Conservation (phyloP, 2,329 filamentous ascomycete species). For the Tothia fuscella region DNA sequence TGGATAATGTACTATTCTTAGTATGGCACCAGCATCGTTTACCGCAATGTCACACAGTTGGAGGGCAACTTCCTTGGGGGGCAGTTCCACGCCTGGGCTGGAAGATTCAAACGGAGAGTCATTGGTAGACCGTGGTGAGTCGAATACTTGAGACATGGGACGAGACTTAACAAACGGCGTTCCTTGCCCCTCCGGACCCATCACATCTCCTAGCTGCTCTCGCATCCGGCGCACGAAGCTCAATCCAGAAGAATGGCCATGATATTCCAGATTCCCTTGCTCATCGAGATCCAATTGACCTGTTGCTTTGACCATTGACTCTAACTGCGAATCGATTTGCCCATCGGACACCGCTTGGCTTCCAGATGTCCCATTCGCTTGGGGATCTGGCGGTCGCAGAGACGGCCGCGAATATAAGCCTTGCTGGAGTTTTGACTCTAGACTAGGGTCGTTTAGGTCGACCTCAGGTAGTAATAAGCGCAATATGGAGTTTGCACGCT, state of each 20-base stretch:
- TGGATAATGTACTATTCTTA: constrained; percentile 69
- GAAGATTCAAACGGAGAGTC: constrained; percentile 51
- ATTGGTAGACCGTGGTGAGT: constrained; percentile 54
- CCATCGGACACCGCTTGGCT: neutral
- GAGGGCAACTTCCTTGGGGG: constrained; percentile 46
- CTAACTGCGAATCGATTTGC: constrained; percentile 57
- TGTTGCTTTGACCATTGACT: constrained; percentile 90
- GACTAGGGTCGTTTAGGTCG: constrained; percentile 71
- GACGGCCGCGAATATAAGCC: constrained; percentile 35
- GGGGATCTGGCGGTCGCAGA: constrained; percentile 15
- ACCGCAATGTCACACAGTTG: constrained; percentile 48
- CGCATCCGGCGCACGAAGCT: constrained; percentile 81
- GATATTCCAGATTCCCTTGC: constrained; percentile 85
- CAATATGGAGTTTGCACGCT: constrained; percentile 70
- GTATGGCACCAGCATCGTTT: constrained; percentile 49
- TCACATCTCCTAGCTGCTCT: constrained; percentile 70
- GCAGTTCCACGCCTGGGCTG: constrained; percentile 49
- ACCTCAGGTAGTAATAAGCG: constrained; percentile 72
- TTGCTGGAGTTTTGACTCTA: constrained; percentile 66
- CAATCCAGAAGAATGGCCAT: constrained; percentile 82
- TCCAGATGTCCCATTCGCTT: neutral
- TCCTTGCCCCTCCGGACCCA: constrained; percentile 50
- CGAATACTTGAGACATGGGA: constrained; percentile 47
- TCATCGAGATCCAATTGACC: constrained; percentile 88
- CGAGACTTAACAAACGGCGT: constrained; percentile 45